Conservation (phyloP, 352 stramenopile species). For the Pythium grandisporangium region DNA sequence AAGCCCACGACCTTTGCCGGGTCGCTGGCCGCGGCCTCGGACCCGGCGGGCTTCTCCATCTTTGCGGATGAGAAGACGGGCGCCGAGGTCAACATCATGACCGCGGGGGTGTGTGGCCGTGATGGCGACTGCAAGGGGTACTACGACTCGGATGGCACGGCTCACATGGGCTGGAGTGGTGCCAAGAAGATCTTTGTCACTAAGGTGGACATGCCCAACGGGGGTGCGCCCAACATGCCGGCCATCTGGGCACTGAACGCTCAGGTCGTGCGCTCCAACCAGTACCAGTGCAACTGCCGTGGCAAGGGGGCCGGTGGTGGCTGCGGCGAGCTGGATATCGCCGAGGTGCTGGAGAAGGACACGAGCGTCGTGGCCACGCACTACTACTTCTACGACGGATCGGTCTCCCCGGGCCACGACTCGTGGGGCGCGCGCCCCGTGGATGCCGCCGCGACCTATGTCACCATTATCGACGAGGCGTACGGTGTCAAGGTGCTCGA, state of each 20-base stretch:
- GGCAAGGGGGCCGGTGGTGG: conserved; percentile 43
- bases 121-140: conserved; percentile 46
- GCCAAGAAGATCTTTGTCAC: conserved; percentile 73
- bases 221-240: conserved; percentile 35
- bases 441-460: conserved; percentile 37
- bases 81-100: conserved; percentile 72
- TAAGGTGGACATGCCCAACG: conserved; percentile 50
- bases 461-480: conserved; percentile 64
- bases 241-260: conserved; percentile 71
- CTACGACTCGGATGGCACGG: conserved; percentile 64
- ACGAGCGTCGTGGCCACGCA: conserved; percentile 51
- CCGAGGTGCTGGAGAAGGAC: conserved; percentile 61
- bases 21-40: conserved; percentile 33
- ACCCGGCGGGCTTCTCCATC: conserved; percentile 27
- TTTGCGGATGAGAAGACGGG: conserved; percentile 54
- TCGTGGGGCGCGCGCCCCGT: conserved; percentile 40
- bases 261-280: conserved; percentile 53
- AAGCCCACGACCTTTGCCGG: conserved; percentile 35
- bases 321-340: conserved; percentile 74
- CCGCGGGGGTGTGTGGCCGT: conserved; percentile 37
- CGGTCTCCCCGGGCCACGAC: conserved; percentile 47
- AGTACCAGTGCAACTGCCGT: conserved; percentile 82
- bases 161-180: conserved; percentile 53
- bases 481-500: conserved; percentile 61
- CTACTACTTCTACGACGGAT: conserved; percentile 75